These are phyloP conservation scores for Kluyveromyces aestuarii DNA, from an alignment of 805 yeast species.

Conservation along the genomic window DNA sequence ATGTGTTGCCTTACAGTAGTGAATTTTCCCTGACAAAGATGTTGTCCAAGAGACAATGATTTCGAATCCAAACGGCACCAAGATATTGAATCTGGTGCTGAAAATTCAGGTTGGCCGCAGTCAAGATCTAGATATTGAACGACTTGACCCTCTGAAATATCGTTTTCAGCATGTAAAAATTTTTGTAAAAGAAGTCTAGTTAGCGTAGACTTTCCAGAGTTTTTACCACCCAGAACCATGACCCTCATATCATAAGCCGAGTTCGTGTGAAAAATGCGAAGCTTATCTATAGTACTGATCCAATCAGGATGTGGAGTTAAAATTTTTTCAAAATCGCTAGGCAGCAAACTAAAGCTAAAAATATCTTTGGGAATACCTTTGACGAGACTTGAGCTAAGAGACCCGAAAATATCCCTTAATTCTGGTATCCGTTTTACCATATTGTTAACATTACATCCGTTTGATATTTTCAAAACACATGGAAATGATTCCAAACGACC, in stretches of 20 bases:
- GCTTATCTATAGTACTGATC: conserved; percentile 14
- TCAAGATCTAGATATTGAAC: conserved; percentile 64
- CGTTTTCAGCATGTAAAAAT: conserved; percentile 23
- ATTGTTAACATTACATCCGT: conserved; percentile 9
- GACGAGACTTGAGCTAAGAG: conserved; percentile 3
- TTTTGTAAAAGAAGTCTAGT: conserved; percentile 45
- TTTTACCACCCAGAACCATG: conserved; percentile 43
- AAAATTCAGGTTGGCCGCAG: conserved; percentile 82
- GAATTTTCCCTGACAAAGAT: conserved; percentile 15
- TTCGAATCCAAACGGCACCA: conserved; percentile 29
- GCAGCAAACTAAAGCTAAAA: conserved; percentile 1
- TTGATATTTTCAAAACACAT: conserved; percentile 17
- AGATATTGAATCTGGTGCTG: conserved; percentile 64
- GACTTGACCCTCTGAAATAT: conserved; percentile 14
- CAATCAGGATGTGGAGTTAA: conserved; percentile 15
- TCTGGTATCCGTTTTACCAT: conserved; percentile 13
- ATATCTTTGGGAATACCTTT: neutral
- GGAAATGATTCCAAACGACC: conserved; percentile 7
- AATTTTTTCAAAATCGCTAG: conserved; percentile 6
- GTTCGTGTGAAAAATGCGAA: conserved; percentile 17
- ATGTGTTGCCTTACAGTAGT: conserved; percentile 26
- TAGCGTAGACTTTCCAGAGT: conserved; percentile 76
- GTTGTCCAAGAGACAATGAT: conserved; percentile 14
- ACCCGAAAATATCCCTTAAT: conserved; percentile 17
- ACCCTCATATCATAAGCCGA: conserved; percentile 22